Evolutionary conservation across 768 basidiomycete genomes (phyloP), one percentile per base, ranked within the genome.

Genomic region (Leccinum subgranulosum): DNA sequence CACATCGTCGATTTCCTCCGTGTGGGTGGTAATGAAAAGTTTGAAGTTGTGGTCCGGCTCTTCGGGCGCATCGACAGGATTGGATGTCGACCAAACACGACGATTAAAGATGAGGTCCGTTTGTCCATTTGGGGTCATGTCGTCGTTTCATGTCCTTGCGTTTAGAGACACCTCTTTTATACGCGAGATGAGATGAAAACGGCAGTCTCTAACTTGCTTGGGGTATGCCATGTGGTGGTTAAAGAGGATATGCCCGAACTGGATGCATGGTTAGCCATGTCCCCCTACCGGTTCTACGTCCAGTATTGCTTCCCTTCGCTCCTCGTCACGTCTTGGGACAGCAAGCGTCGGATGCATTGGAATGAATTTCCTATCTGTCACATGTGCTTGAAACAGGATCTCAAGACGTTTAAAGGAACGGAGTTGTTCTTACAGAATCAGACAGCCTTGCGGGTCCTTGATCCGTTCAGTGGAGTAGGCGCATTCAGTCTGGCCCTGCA

Each of bases 401-500:
- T 73, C 34, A 66, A 70, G 29, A 66, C 73, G 28, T 63, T 80
- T 8, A 58, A 68, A 0, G 60, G 69, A 11, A 62, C 76, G 49
- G 63, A 69, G 19, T 58, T 64, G 28, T 85, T 69, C 61, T 73
- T 36, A 60, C 56, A 21, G 51, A 73, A 46, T 17, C 51, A 48
- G 15, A 36, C 39, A 12, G 68, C 67, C 1, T 61, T 80, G 25
- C 66, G 72, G 2, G 64, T 72, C 9, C 70, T 80, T 11, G 77
- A 79, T 63, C 75, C 77, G 1, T 81, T 81, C 52, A 74, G 67
- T 4, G 81, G 81, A 3, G 66, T 68, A 0, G 88, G 88, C 6
- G 84, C 87, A 3, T 87, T 92, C 65, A 81, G 81, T 51, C 68
- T 79, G 19, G 87, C 81, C 0, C 70, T 90, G 71, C 78, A 79